Percentiles rank a stretch among this genome's conserved stretches.
These are phyloP conservation scores for Xerocomellus chrysenteron DNA, from an alignment of 768 basidiomycete species.

Conservation along the genomic window DNA sequence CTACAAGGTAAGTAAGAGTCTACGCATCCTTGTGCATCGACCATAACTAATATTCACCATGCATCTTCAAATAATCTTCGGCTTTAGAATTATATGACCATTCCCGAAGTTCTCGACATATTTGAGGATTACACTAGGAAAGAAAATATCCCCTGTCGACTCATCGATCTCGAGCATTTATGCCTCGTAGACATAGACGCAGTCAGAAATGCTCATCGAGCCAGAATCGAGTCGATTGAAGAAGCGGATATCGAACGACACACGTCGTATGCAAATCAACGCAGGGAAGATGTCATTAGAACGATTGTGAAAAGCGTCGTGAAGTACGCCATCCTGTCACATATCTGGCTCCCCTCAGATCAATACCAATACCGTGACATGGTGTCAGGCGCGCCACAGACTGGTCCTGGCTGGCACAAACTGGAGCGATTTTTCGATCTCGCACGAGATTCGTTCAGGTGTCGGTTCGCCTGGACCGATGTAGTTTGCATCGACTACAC, in stretches of 20 bases:
- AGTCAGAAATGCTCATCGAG: constrained; percentile 3
- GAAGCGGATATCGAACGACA: constrained; percentile 23
- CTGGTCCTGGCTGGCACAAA: constrained; percentile 15
- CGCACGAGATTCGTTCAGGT: constrained; percentile 13
- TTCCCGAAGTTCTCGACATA: constrained; percentile 15
- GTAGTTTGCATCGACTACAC: constrained; percentile 9
- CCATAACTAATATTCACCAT: not conserved
- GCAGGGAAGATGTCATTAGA: constrained; percentile 22
- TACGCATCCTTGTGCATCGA: not conserved
- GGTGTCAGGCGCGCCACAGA: not conserved
- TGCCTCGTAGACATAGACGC: constrained; percentile 9
- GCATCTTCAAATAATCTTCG: not conserved
- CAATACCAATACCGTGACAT: constrained; percentile 4
- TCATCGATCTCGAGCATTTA: constrained; percentile 16
- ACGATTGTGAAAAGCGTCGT: constrained; percentile 21
- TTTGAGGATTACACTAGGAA: constrained; percentile 11
- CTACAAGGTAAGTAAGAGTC: not conserved
- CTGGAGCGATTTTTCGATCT: constrained; percentile 7
- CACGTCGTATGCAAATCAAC: constrained; percentile 23
- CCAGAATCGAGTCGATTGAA: constrained; percentile 14
- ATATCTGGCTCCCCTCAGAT: constrained; percentile 5
- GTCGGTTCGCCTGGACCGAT: constrained; percentile 24
- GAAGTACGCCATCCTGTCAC: constrained; percentile 23
- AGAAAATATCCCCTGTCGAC: constrained; percentile 14
- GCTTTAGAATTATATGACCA: constrained; percentile 3